Conservation (phyloP, 352 stramenopile species). For the Phytophthora pseudosyringae region DNA sequence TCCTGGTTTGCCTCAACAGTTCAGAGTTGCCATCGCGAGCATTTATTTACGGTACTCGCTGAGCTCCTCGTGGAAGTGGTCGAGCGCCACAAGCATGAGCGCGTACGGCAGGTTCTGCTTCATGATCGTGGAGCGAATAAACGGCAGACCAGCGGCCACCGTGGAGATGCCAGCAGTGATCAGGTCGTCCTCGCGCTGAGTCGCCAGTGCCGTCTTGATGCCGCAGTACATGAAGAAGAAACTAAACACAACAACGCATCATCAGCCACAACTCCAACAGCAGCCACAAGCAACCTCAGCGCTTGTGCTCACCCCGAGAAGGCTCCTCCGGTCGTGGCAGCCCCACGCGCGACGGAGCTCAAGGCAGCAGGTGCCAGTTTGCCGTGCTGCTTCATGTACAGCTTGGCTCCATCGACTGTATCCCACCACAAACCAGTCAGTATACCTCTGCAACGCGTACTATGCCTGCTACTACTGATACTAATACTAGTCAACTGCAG, state of each 20-base stretch:
- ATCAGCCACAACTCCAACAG: neutral
- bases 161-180: conserved; percentile 65
- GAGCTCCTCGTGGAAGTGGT: conserved; percentile 86
- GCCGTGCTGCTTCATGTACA: conserved; percentile 65
- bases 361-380: conserved; percentile 52
- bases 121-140: conserved; percentile 67
- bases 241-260: conserved; percentile 27
- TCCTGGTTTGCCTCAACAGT: too few species aligned
- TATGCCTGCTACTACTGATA: neutral
- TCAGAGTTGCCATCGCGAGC: neutral
- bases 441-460: neutral
- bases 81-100: conserved; percentile 76
- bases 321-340: conserved; percentile 59
- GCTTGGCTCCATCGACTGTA: conserved; percentile 68
- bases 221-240: conserved; percentile 86
- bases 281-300: neutral
- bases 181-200: conserved; percentile 68
- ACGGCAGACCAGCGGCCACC: conserved; percentile 54
- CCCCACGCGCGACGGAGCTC: conserved; percentile 52
- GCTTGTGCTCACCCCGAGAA: conserved; percentile 56
- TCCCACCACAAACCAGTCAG: conserved; percentile 2
- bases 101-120: conserved; percentile 81
- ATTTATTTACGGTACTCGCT: conserved; percentile 58
- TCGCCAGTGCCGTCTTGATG: conserved; percentile 73
- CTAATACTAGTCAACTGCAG: neutral